Evolutionary conservation across 768 basidiomycete genomes (phyloP).

Genomic region (Tylopilus intermedius): DNA sequence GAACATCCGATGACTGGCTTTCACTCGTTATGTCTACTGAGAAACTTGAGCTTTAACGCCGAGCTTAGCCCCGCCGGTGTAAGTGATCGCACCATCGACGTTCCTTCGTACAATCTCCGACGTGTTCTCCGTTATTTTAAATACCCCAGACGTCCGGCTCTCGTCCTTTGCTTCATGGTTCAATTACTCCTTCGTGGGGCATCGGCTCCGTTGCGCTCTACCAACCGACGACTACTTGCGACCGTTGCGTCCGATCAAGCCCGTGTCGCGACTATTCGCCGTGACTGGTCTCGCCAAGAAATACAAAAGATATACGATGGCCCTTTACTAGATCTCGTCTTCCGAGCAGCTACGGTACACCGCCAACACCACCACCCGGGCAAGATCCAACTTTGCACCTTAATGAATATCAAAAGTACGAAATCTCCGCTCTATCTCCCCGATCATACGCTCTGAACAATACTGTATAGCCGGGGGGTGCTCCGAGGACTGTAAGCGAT

Average conservation of each 20-base stretch:
- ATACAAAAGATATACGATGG: constrained; percentile 82
- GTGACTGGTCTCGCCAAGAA: constrained; percentile 73
- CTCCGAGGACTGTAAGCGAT: constrained; percentile 79
- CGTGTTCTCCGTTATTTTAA: background rate
- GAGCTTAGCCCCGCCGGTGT: background rate
- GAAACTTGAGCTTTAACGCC: background rate
- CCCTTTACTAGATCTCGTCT: constrained; percentile 85
- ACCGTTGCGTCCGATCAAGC: constrained; percentile 38
- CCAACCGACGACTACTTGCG: constrained; percentile 50
- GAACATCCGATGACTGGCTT: constrained; percentile 2
- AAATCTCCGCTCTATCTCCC: constrained; percentile 24
- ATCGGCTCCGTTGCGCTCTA: constrained; percentile 4
- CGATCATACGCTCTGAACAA: constrained; percentile 4
- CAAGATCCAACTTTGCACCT: constrained; percentile 92
- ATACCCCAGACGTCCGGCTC: background rate
- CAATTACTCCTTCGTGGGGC: constrained; percentile 3
- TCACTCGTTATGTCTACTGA: background rate
- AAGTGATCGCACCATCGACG: background rate
- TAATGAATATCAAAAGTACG: constrained; percentile 98
- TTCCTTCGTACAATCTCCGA: constrained; percentile 4
- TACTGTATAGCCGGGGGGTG: constrained; percentile 78
- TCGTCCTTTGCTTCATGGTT: constrained; percentile 12
- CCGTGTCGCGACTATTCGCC: constrained; percentile 33
- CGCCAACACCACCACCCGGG: constrained; percentile 80
- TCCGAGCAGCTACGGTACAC: constrained; percentile 79